Percentiles rank a stretch among this genome's conserved stretches.
These are phyloP conservation scores for Drosera capensis DNA, from an alignment of 148 eudicot genomes.

Conservation along the genomic window DNA sequence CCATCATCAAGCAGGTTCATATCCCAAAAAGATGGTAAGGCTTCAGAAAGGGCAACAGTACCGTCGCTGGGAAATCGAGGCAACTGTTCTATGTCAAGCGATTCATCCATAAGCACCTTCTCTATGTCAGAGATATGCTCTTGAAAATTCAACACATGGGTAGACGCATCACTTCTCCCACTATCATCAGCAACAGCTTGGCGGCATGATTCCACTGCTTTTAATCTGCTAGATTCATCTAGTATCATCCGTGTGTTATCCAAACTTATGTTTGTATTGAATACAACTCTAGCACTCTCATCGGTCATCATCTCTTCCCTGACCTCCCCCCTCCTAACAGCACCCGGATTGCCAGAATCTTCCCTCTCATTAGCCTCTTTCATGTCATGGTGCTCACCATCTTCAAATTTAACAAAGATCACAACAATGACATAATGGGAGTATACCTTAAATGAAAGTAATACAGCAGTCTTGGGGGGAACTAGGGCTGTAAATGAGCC, in stretches of 20 bases:
- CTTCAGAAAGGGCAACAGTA: neutral
- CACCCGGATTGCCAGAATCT: conserved; percentile 6
- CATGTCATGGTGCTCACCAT: conserved; percentile 6
- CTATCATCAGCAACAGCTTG: neutral
- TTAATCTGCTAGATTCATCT: neutral
- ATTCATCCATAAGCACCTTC: conserved; percentile 1
- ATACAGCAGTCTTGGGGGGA: too few species aligned
- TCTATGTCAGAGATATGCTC: neutral
- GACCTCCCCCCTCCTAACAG: conserved; percentile 8
- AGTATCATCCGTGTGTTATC: neutral
- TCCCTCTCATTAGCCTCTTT: conserved; percentile 10
- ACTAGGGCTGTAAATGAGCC: too few species aligned
- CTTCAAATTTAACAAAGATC: conserved; percentile 12
- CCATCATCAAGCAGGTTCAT: neutral
- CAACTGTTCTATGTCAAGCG: neutral
- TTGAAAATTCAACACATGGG: neutral
- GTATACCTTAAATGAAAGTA: too few species aligned
- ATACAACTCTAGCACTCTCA: neutral
- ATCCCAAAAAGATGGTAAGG: neutral
- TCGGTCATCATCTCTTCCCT: neutral
- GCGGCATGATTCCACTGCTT: neutral
- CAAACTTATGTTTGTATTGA: neutral
- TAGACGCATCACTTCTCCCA: neutral
- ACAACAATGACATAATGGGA: too few species aligned
- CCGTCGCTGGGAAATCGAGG: neutral